These are phyloP conservation scores for Apium graveolens DNA, from an alignment of 129 eudicot genomes.

Conservation along the genomic window DNA sequence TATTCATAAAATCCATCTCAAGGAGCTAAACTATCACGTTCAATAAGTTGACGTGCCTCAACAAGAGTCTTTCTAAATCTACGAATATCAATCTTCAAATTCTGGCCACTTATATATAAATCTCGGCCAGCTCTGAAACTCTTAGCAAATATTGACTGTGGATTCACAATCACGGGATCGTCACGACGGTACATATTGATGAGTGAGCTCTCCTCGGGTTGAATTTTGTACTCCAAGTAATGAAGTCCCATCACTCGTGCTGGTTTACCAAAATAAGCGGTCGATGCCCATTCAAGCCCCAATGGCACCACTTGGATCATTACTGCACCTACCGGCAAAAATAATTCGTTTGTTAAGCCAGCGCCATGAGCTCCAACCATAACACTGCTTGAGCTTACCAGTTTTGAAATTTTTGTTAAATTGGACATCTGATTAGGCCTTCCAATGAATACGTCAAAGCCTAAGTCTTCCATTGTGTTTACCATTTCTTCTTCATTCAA, in stretches of 20 bases:
- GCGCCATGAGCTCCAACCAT: conserved; percentile 73
- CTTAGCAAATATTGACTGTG: conserved; percentile 29
- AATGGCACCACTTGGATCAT: conserved; percentile 50
- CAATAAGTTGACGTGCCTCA: conserved; percentile 24
- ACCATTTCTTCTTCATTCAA: conserved; percentile 41
- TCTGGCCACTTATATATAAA: conserved; percentile 45
- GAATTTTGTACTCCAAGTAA: conserved; percentile 51
- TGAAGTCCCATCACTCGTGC: conserved; percentile 45
- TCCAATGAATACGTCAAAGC: conserved; percentile 24
- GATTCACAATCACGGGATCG: conserved; percentile 44
- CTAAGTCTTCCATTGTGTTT: conserved; percentile 31
- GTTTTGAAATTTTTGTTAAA: conserved; percentile 23
- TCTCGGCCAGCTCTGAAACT: conserved; percentile 40
- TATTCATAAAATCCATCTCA: neutral
- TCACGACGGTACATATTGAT: conserved; percentile 24
- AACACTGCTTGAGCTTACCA: conserved; percentile 52
- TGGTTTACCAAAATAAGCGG: conserved; percentile 38
- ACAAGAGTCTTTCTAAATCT: conserved; percentile 39
- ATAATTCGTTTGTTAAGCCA: conserved; percentile 48
- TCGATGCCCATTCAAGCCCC: conserved; percentile 44
- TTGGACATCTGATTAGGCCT: conserved; percentile 17
- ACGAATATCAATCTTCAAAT: conserved; percentile 35
- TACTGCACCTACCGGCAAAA: conserved; percentile 43
- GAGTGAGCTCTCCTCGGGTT: conserved; percentile 62
- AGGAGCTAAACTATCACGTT: neutral